A percentile compares a stretch with the other conserved stretches of the same genome.
Evolutionary conservation across 2,329 filamentous ascomycete species (phyloP).

Genomic region (Elsinoe necatrix): DNA sequence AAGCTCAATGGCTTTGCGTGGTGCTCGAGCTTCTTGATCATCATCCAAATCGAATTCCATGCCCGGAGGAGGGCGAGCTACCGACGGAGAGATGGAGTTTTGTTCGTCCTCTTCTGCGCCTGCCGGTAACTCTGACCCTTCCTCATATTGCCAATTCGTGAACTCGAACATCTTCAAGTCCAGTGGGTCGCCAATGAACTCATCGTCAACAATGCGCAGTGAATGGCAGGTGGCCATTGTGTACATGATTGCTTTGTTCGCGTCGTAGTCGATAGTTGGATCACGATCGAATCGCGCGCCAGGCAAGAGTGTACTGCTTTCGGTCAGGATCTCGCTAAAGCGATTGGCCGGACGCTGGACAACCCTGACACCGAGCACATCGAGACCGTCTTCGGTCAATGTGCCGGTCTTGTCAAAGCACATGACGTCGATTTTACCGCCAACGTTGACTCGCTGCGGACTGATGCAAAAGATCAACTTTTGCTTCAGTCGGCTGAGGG

Average conservation of each 20-base stretch:
- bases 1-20: constrained; percentile 60
- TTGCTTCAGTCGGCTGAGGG: constrained; percentile 72
- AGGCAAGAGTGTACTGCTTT: constrained; percentile 52
- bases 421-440: constrained; percentile 88
- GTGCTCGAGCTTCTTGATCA: constrained; percentile 34
- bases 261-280: constrained; percentile 51
- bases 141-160: constrained; percentile 84
- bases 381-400: constrained; percentile 88
- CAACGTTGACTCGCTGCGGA: constrained; percentile 92
- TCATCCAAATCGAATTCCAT: constrained; percentile 51
- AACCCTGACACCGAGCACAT: constrained; percentile 80
- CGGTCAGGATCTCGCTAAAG: constrained; percentile 69
- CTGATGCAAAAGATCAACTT: constrained; percentile 97
- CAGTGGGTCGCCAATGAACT: constrained; percentile 85
- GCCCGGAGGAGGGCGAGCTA: constrained; percentile 68
- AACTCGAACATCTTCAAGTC: constrained; percentile 99
- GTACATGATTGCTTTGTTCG: constrained; percentile 66
- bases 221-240: constrained; percentile 98
- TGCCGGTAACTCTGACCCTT: constrained; percentile 60
- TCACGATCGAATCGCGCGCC: constrained; percentile 48
- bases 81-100: constrained; percentile 70
- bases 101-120: constrained; percentile 66
- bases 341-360: constrained; percentile 55
- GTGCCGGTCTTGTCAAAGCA: constrained; percentile 99
- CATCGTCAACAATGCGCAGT: constrained; percentile 73